These are phyloP conservation scores for Aureobasidium sp. DNA, from an alignment of 2,329 filamentous ascomycete genomes.

Conservation along the genomic window DNA sequence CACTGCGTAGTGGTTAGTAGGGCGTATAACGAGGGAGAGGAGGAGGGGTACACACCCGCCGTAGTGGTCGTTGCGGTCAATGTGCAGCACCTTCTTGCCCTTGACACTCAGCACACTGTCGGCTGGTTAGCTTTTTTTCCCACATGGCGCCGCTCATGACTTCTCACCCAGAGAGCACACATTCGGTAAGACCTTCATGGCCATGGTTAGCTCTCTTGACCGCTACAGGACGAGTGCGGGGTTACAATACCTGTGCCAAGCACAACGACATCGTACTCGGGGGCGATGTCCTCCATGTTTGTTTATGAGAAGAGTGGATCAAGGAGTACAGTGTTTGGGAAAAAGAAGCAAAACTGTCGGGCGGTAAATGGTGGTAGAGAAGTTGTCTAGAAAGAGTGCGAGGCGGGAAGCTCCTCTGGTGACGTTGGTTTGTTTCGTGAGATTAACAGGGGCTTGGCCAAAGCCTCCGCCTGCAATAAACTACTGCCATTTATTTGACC, in stretches of 20 bases:
- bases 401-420: slow-evolving; percentile 7
- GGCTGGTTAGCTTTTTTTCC: slow-evolving; percentile 21
- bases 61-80: slow-evolving; percentile 97
- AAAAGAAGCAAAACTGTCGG: not conserved
- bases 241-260: slow-evolving; percentile 78
- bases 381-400: not conserved
- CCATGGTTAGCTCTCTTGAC: slow-evolving; percentile 14
- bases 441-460: slow-evolving; percentile 15
- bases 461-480: slow-evolving; percentile 4
- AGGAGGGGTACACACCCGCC: slow-evolving; percentile 64
- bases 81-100: slow-evolving; percentile 98
- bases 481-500: not conserved
- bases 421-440: slow-evolving; percentile 12
- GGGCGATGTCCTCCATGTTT: slow-evolving; percentile 93
- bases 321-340: not conserved
- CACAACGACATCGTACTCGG: slow-evolving; percentile 98
- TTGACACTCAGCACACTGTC: slow-evolving; percentile 89
- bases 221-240: slow-evolving; percentile 13
- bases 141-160: too few species aligned
- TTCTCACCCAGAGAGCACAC: slow-evolving; percentile 90
- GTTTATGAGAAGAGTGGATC: not conserved
- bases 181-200: slow-evolving; percentile 83
- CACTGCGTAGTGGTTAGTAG: slow-evolving; percentile 47
- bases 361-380: not conserved
- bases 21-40: not conserved